Evolutionary conservation across 2,329 filamentous ascomycete genomes (phyloP).

Genomic region (Ophiostoma australiae): DNA sequence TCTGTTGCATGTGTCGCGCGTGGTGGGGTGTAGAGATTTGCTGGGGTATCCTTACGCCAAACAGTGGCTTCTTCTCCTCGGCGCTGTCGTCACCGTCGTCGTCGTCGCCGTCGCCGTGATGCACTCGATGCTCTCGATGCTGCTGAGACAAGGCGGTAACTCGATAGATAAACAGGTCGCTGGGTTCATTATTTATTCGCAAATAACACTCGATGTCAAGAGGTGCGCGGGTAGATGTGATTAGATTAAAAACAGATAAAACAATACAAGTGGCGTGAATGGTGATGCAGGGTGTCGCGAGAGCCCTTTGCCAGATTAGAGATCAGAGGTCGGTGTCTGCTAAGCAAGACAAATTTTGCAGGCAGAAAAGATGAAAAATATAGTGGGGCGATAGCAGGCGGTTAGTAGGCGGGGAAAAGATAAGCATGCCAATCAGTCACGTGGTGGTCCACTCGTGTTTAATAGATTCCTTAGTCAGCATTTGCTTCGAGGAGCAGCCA

Average conservation of each 20-base stretch:
- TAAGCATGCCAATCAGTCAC: background rate
- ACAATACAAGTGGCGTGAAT: background rate
- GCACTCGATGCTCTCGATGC: background rate
- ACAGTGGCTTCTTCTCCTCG: background rate
- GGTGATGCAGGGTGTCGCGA: background rate
- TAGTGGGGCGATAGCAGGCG: conserved; percentile 2
- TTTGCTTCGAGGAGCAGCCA: background rate
- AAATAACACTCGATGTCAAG: background rate
- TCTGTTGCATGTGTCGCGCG: background rate
- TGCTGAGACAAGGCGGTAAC: conserved; percentile 6
- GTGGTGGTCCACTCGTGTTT: background rate
- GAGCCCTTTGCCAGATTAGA: background rate
- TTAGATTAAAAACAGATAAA: background rate
- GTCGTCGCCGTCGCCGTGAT: background rate
- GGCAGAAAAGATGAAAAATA: conserved; percentile 13
- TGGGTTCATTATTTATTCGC: background rate
- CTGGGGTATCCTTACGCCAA: background rate
- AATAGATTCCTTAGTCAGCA: background rate
- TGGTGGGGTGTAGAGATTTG: background rate
- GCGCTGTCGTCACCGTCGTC: background rate
- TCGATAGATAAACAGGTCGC: background rate
- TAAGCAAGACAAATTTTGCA: conserved; percentile 14
- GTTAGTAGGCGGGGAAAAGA: conserved; percentile 11
- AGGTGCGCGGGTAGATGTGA: background rate
- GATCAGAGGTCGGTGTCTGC: background rate